Percentiles rank a stretch among this genome's conserved stretches.
phyloP scores from a whole-genome alignment of 352 stramenopile genomes.

The Globisporangium nunn region DNA sequence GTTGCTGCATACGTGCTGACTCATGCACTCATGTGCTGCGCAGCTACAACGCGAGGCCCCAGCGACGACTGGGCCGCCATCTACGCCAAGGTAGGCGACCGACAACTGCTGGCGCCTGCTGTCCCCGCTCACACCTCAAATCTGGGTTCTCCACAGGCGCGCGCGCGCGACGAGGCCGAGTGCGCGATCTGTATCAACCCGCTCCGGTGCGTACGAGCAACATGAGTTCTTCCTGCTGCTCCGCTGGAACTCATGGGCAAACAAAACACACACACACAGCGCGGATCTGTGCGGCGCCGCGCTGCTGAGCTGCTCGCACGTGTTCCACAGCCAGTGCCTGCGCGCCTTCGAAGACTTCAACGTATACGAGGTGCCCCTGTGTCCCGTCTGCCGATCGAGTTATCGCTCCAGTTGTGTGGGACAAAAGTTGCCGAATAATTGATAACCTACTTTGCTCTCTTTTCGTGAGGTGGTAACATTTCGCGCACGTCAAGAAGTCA shows the following conservation, averaged over 20 bases:
- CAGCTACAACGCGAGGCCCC: background rate
- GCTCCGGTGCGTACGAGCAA: conserved; percentile 31
- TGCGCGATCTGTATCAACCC: conserved; percentile 81
- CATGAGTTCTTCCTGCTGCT: background rate
- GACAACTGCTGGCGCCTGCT: background rate
- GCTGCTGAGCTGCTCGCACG: conserved; percentile 75
- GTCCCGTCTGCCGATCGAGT: conserved; percentile 58
- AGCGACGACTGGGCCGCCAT: conserved; percentile 39
- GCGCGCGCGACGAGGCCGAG: conserved; percentile 40
- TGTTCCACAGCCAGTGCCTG: conserved; percentile 70
- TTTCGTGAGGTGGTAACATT: too few relatives aligned
- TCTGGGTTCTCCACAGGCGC: conserved; percentile 17
- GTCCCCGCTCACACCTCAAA: background rate
- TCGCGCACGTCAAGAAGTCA: too few relatives aligned
- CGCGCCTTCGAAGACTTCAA: conserved; percentile 81
- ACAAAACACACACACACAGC: conserved; percentile 7
- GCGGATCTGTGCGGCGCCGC: conserved; percentile 24
- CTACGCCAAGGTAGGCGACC: conserved; percentile 24
- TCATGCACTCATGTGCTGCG: background rate
- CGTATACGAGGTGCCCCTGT: conserved; percentile 77
- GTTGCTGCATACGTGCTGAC: background rate
- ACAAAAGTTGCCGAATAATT: too few relatives aligned
- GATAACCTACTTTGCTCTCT: too few relatives aligned
- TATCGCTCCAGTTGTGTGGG: conserved; percentile 18
- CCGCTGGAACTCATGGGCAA: background rate